Base-by-base conservation (phyloP, 495 filamentous ascomycete genomes). In the Elasticomyces elasticus region DNA sequence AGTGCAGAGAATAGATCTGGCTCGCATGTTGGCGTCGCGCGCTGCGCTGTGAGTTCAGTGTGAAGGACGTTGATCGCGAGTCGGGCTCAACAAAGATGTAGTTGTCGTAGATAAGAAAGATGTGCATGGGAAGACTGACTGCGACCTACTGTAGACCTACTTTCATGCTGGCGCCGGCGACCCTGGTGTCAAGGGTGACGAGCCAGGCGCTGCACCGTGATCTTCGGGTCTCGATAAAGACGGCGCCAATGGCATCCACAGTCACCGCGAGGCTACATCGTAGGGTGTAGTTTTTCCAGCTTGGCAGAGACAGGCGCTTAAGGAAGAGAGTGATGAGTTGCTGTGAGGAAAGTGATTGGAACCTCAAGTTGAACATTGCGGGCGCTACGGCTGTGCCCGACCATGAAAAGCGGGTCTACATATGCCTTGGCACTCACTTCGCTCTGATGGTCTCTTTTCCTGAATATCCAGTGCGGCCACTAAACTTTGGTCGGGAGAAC, bases 231-330 rank as follows among this genome's bases (percentile, higher is more conserved):
- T 17, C 15, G 13, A 13, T 40, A 5, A 12, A 5, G 35, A 17
- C 35, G 35, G 42, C 42, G 24, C 42, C 42, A 45, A 45, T 45
- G 6, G 17, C 17, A 22, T 15, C 20, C 15, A 23, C 24, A 12
- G 6, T 23, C 42, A 45, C 19, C 17, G 24, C 15, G 3, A 24
- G 20, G 20, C 19, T 22, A 15, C 42, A 23, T 23, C 20, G 5
- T 12, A 45, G 19, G 42, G 17, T 22, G 6, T 7, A 10, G 20
- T 43, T 33, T 7, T 7, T 33, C 30, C 15, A 15, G 5, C 40
- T 43, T 43, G 40, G 40, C 15, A 17, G 42, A 27, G 42, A 45
- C 24, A 27, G 42, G 42, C 42, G 42, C 42, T 45, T 45, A 23
- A 3, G 6, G 17, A 45, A 12, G 17, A 19, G 20, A 45, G 35